Evolutionary conservation across 2,329 filamentous ascomycete species (phyloP).

Genomic region (Fusarium sp.): DNA sequence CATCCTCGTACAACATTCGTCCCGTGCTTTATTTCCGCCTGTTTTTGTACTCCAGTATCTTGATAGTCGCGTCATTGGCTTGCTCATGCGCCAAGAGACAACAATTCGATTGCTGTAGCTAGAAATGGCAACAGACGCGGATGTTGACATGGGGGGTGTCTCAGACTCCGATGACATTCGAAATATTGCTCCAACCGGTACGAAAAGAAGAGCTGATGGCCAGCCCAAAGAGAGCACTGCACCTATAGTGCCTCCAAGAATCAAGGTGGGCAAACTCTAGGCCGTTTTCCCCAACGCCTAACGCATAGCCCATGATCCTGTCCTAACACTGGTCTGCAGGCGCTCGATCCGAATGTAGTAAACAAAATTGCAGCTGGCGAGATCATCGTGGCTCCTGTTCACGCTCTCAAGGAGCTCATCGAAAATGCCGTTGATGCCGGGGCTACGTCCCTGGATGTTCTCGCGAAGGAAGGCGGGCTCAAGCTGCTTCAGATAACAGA

Average conservation of each 20-base stretch:
- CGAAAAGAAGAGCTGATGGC: conserved; percentile 64
- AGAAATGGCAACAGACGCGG: conserved; percentile 59
- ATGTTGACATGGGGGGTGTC: conserved; percentile 34
- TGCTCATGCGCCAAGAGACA: conserved; percentile 4
- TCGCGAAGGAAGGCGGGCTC: conserved; percentile 94
- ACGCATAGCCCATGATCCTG: conserved; percentile 1
- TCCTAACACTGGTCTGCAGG: conserved; percentile 61
- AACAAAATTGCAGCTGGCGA: conserved; percentile 99
- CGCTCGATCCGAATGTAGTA: conserved; percentile 90
- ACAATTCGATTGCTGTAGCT: conserved; percentile 1
- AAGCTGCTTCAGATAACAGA: conserved; percentile 97
- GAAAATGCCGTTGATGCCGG: conserved; percentile 99
- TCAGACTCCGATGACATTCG: conserved; percentile 6
- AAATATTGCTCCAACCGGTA: conserved; percentile 49
- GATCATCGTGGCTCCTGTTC: conserved; percentile 96
- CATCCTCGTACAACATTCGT: conserved; percentile 21
- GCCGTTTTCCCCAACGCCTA: conserved; percentile 12
- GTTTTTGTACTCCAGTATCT: background rate
- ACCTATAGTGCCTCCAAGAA: conserved; percentile 59
- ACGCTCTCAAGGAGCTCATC: conserved; percentile 95
- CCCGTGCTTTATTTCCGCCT: conserved; percentile 1
- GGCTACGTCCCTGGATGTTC: conserved; percentile 87
- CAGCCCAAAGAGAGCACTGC: conserved; percentile 48
- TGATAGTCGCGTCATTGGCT: conserved; percentile 6
- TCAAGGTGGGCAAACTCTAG: conserved; percentile 57